A percentile compares a stretch with the other conserved stretches of the same genome.
Evolutionary conservation across 108 stramenopile species (phyloP).

Genomic region (Nannochloropsis salina): DNA sequence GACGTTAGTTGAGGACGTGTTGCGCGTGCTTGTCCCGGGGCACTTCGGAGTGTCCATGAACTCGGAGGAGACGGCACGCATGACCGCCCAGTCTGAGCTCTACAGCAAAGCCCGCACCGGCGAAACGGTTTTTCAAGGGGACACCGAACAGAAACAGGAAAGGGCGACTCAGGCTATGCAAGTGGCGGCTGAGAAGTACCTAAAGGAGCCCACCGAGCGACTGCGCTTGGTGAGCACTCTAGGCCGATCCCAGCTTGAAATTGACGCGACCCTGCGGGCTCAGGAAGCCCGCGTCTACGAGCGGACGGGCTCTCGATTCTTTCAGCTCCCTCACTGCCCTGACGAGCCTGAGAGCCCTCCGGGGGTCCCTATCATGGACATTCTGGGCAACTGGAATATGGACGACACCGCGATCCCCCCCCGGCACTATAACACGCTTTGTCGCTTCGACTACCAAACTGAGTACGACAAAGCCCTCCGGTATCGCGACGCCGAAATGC

Average conservation of each 20-base stretch:
- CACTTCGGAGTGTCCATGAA: conserved; percentile 17
- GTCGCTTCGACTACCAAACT: conserved; percentile 41
- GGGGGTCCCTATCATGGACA: conserved; percentile 44
- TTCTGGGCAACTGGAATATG: conserved; percentile 54
- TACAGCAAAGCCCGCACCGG: conserved; percentile 29
- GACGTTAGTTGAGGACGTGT: conserved; percentile 29
- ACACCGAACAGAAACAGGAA: conserved; percentile 33
- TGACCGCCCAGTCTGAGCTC: conserved; percentile 9
- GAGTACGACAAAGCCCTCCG: conserved; percentile 63
- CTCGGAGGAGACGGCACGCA: background rate
- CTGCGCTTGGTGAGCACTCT: background rate
- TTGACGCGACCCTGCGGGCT: background rate
- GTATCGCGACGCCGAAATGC: conserved; percentile 81
- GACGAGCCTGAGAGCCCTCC: background rate
- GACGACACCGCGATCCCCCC: conserved; percentile 46
- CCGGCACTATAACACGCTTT: conserved; percentile 46
- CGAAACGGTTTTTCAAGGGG: conserved; percentile 22
- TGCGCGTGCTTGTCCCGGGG: conserved; percentile 26
- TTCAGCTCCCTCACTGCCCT: background rate
- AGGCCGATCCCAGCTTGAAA: background rate
- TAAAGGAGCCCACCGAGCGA: background rate
- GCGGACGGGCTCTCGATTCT: background rate
- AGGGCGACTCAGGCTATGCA: conserved; percentile 21
- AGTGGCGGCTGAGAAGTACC: conserved; percentile 9
- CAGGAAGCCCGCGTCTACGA: background rate